These are phyloP conservation scores for Boletellus ananas DNA, from an alignment of 768 basidiomycete species.

Conservation along the genomic window DNA sequence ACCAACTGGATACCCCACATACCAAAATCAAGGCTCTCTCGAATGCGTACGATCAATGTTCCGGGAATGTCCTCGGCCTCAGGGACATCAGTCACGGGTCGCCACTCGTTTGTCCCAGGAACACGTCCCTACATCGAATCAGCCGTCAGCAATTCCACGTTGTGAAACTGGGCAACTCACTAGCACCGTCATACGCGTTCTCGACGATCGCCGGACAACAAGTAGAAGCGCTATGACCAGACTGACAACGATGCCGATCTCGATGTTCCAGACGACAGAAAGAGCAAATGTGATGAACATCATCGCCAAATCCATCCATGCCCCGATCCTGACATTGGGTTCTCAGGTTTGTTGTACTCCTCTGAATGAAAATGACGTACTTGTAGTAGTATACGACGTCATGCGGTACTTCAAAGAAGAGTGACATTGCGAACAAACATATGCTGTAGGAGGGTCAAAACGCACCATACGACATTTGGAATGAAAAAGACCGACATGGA, in stretches of 20 bases:
- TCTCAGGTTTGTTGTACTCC: neutral
- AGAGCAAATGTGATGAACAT: slow-evolving; percentile 86
- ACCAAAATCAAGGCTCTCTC: slow-evolving; percentile 93
- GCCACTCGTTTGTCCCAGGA: slow-evolving; percentile 87
- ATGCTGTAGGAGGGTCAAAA: slow-evolving; percentile 48
- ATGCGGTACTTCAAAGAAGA: slow-evolving; percentile 82
- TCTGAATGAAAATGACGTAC: slow-evolving; percentile 37
- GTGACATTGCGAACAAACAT: slow-evolving; percentile 77
- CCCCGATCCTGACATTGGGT: slow-evolving; percentile 53
- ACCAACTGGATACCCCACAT: slow-evolving; percentile 15
- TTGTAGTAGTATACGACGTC: slow-evolving; percentile 83
- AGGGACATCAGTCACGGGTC: slow-evolving; percentile 82
- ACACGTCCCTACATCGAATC: slow-evolving; percentile 63
- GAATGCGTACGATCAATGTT: slow-evolving; percentile 80
- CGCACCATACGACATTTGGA: neutral
- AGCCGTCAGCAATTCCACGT: neutral
- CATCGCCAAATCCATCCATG: slow-evolving; percentile 87
- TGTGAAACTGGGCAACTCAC: slow-evolving; percentile 33
- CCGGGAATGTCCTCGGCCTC: slow-evolving; percentile 81
- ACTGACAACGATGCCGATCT: slow-evolving; percentile 88
- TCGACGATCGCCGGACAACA: slow-evolving; percentile 87
- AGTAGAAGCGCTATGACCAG: slow-evolving; percentile 84
- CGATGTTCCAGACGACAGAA: slow-evolving; percentile 87
- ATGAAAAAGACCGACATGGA: slow-evolving; percentile 57
- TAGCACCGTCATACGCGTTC: slow-evolving; percentile 85